Conservation (phyloP, 768 basidiomycete species). For the Pisolithus marmoratus region DNA sequence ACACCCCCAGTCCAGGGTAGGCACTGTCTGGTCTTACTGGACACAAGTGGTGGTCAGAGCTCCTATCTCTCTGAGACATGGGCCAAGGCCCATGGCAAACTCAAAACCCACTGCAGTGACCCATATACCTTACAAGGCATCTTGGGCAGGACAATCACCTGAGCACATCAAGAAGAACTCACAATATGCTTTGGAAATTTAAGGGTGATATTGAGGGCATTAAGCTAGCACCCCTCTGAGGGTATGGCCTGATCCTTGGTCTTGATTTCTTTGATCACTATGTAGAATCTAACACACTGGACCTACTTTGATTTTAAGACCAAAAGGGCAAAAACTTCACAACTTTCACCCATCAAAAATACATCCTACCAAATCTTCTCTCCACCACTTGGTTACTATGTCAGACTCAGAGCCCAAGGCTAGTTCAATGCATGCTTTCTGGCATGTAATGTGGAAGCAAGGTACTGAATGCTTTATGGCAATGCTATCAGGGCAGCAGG, state of each 20-base stretch:
- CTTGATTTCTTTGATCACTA: not conserved
- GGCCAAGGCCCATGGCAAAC: not conserved
- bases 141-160: no score
- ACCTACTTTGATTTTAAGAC: not conserved
- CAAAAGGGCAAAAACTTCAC: not conserved
- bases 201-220: not conserved
- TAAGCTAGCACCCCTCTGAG: not conserved
- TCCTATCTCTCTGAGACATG: not conserved
- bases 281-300: not conserved
- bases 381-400: not conserved
- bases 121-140: no score
- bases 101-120: no score
- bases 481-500: not conserved
- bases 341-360: not conserved
- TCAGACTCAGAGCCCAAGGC: not conserved
- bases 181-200: not conserved
- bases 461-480: not conserved
- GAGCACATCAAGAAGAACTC: not conserved
- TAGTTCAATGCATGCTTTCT: not conserved
- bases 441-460: not conserved
- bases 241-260: not conserved
- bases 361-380: not conserved
- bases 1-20: not conserved
- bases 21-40: not conserved
- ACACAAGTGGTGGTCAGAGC: not conserved